Conservation (phyloP, 176 grass and related monocot species). For the Cenchrus fungigraminus region DNA sequence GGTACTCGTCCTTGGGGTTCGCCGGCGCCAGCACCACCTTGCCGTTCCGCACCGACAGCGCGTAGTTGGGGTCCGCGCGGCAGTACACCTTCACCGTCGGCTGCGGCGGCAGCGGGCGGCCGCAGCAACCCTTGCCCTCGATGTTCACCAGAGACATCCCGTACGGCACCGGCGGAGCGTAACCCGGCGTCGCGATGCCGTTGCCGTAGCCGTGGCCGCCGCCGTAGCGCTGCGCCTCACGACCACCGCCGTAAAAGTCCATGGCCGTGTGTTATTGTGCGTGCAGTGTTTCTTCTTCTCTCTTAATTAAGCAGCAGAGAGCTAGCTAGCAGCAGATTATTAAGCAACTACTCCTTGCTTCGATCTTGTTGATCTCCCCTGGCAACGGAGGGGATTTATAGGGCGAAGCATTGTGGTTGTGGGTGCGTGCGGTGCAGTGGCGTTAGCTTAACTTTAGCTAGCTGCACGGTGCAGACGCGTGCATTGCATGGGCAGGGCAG, state of each 20-base stretch:
- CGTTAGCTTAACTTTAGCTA: too few relatives aligned
- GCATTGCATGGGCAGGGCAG: background rate
- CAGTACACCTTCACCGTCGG: constrained; percentile 77
- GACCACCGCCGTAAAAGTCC: constrained; percentile 20
- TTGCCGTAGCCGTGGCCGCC: constrained; percentile 18
- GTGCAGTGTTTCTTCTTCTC: too few relatives aligned
- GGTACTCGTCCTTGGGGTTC: constrained; percentile 75
- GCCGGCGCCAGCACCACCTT: constrained; percentile 61
- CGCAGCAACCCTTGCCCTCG: constrained; percentile 49
- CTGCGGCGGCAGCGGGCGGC: constrained; percentile 50
- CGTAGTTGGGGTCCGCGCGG: constrained; percentile 65
- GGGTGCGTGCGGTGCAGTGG: too few relatives aligned
- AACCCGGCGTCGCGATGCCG: constrained; percentile 57
- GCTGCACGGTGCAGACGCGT: too few relatives aligned
- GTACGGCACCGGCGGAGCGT: constrained; percentile 48
- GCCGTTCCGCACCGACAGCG: constrained; percentile 55
- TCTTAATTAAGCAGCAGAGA: too few relatives aligned
- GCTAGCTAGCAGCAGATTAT: too few relatives aligned
- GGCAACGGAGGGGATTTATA: constrained; percentile 32
- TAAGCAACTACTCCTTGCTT: too few relatives aligned
- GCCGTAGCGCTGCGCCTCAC: background rate
- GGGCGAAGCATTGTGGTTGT: background rate
- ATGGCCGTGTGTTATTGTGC: background rate
- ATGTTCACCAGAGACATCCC: constrained; percentile 69
- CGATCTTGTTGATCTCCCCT: too few relatives aligned